Base-by-base conservation (phyloP, 768 basidiomycete species). In the Phaeolepiota aurea region DNA sequence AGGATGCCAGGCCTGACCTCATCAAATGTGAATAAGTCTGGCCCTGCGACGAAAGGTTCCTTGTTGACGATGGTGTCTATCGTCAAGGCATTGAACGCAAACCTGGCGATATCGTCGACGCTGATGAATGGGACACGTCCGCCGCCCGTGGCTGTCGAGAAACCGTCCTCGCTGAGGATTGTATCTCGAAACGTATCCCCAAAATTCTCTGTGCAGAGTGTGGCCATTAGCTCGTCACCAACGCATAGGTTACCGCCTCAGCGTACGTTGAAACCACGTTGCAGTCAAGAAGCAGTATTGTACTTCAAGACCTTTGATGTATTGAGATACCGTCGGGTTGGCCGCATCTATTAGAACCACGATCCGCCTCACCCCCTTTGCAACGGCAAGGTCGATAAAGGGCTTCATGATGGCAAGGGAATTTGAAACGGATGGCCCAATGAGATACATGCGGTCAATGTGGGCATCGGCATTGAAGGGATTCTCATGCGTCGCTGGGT, bases 141-240 rank as follows among this genome's bases (percentile, higher is more conserved):
- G 31, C 57, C 56, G 20, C 46, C 47, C 5, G 59, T 39, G 0
- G 54, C 54, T 4, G 61, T 50, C 14, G 50, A 46, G 15, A 68
- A 54, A 4, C 43, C 37, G 36, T 56, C 42, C 4, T 52, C 38
- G 14, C 53, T 48, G 1, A 48, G 46, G 25, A 65, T 62, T 16
- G 35, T 38, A 7, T 41, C 31, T 4, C 40, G 18, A 40, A 49
- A 58, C 13, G 40, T 36, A 5, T 41, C 44, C 2, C 38, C 39
- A 16, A 64, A 55, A 44, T 65, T 65, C 19, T 65, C 64, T 65
- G 34, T 13, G 32, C 18, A 40, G 22, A n/a, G 31, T n/a, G n/a
- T n/a, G n/a, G 9, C 3, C 5, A 3, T 16, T 10, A n/a, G 31
- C 9, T 13, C 4, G 12, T 19, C 20, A 25, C 4, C 9, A 14